Percentiles rank a stretch among this genome's conserved stretches.
Evolutionary conservation across 352 stramenopile species (phyloP).

Genomic region (Pythium myriotylum): DNA sequence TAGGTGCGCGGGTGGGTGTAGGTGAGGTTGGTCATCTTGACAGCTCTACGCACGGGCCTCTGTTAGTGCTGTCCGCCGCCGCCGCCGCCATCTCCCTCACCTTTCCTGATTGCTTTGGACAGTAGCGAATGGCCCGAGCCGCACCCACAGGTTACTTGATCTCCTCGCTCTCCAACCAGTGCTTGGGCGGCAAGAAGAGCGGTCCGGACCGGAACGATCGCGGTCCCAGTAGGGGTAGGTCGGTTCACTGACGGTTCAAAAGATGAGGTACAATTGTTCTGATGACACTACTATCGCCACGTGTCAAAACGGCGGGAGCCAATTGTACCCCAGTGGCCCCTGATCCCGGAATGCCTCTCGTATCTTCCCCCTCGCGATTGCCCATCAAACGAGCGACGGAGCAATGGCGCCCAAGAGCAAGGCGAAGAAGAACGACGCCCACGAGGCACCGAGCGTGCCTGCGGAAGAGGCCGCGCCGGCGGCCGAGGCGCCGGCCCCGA

Average conservation of each 20-base stretch:
- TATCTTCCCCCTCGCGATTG: slow-evolving; percentile 20
- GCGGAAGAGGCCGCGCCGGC: slow-evolving; percentile 6
- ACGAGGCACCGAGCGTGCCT: slow-evolving; percentile 19
- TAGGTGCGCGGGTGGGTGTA: slow-evolving; percentile 88
- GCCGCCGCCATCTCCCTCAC: slow-evolving; percentile 36
- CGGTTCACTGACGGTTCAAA: slow-evolving; percentile 2
- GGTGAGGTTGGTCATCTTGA: slow-evolving; percentile 90
- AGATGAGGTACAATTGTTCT: slow-evolving; percentile 6
- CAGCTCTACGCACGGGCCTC: slow-evolving; percentile 32
- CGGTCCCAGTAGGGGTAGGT: slow-evolving; percentile 18
- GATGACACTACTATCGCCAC: slow-evolving; percentile 15
- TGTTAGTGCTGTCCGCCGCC: no score
- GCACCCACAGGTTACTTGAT: slow-evolving; percentile 28
- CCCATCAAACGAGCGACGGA: slow-evolving; percentile 3
- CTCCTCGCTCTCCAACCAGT: slow-evolving; percentile 61
- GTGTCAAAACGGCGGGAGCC: slow-evolving; percentile 16
- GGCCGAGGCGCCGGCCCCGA: neutral
- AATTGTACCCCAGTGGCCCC: slow-evolving; percentile 13
- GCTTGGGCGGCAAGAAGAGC: slow-evolving; percentile 29
- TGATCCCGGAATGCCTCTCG: neutral
- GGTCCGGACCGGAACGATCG: slow-evolving; percentile 9
- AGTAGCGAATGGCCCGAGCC: slow-evolving; percentile 75
- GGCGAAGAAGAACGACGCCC: slow-evolving; percentile 42
- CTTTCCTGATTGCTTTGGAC: slow-evolving; percentile 89
- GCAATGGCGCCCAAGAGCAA: slow-evolving; percentile 64